Base-by-base conservation (phyloP, 768 basidiomycete species). In the Pisolithus tinctorius region DNA sequence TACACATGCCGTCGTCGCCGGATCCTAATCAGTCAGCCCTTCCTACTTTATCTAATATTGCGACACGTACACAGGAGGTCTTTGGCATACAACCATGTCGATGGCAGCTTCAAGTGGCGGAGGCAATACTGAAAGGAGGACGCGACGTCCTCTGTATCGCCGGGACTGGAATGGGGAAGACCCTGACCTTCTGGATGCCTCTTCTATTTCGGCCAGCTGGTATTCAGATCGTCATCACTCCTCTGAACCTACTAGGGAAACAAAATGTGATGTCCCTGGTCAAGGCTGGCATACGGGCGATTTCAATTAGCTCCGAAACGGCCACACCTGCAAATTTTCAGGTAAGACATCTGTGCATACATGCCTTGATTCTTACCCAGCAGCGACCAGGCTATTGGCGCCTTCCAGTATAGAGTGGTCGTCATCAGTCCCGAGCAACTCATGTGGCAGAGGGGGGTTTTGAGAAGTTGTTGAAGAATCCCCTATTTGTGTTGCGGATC, bases 171-270 rank as follows among this genome's bases (percentile, higher is more conserved):
- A 57, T 56, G 40, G 67, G 66, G 6, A 70, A 68, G 40, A 69
- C 65, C 8, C 52, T 70, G 0, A 60, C 62, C 0, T 71, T 71
- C 51, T 65, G 63, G 63, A 60, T 69, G 26, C 67, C 67, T 4
- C 49, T 70, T 6, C 51, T 69, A 0, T 63, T 64, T 47, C 6
- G 29, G 4, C 49, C 53, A 1, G 50, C 51, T 3, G 49, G 47
- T 8, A 38, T 65, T 6, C 59, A 65, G 46, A 54, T 68, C 26
- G 53, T 66, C 17, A 49, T 66, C n/a, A 63, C 60, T 0, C 57
- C 57, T n/a, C 39, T 66, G 1, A 65, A 64, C 48, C 40, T 67
- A 14, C 58, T 67, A 6, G 52, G 61, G 4, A 58, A 57, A 29
- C 61, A 61, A 47, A 62, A 59, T 53, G 55, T 53, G 45, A 34